A percentile compares a stretch with the other conserved stretches of the same genome.
These are phyloP conservation scores for Lachancea meyersii DNA, from an alignment of 805 yeast species.

Conservation along the genomic window DNA sequence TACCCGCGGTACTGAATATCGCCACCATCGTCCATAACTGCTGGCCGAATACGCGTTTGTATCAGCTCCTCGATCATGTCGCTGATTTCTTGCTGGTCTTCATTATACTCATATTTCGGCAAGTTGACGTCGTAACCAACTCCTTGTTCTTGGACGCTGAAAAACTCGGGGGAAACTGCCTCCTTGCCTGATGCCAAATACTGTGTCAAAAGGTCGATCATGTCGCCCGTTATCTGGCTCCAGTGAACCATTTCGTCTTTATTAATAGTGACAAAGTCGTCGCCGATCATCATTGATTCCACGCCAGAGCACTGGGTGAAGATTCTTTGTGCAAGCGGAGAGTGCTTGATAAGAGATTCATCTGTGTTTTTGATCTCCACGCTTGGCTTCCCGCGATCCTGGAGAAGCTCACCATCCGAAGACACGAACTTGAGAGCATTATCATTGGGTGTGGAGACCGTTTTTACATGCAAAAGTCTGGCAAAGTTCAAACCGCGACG, in stretches of 20 bases:
- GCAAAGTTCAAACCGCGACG: neutral
- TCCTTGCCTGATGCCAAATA: conserved; percentile 28
- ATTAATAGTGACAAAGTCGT: conserved; percentile 66
- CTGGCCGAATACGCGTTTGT: conserved; percentile 93
- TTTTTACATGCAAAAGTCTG: conserved; percentile 29
- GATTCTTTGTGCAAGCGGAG: conserved; percentile 57
- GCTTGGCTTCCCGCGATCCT: conserved; percentile 29
- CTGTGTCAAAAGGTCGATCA: conserved; percentile 35
- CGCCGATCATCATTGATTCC: conserved; percentile 66
- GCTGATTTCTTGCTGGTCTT: conserved; percentile 73
- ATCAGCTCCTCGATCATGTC: conserved; percentile 87
- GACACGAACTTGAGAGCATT: conserved; percentile 63
- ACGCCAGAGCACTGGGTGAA: conserved; percentile 48
- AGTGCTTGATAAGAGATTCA: conserved; percentile 34
- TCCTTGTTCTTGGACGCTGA: conserved; percentile 31
- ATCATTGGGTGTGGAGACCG: conserved; percentile 66
- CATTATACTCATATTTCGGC: conserved; percentile 36
- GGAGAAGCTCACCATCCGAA: conserved; percentile 32
- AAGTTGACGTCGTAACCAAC: conserved; percentile 32
- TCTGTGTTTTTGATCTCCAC: conserved; percentile 32
- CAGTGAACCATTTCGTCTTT: conserved; percentile 61
- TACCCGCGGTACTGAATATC: conserved; percentile 86
- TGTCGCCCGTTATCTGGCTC: conserved; percentile 65
- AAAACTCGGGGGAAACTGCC: conserved; percentile 24
- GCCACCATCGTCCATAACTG: conserved; percentile 98